phyloP scores from a whole-genome alignment of 2,329 filamentous ascomycete species.

The Lasiodiplodia sp. region DNA sequence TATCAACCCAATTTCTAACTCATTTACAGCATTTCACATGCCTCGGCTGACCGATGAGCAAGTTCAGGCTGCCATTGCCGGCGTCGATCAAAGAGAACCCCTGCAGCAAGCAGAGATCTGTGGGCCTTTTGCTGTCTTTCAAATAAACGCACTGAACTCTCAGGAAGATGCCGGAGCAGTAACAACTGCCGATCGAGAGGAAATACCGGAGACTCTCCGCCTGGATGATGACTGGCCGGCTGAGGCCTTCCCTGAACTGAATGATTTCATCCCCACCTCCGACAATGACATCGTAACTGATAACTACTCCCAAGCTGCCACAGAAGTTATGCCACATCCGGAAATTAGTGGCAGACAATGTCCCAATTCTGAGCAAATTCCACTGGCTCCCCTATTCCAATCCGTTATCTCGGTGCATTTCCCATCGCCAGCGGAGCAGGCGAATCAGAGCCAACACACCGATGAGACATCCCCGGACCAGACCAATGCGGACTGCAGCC shows the following conservation, averaged over 20 bases:
- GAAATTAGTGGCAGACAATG: too few relatives aligned
- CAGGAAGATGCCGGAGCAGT: too few relatives aligned
- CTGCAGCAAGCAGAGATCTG: not conserved
- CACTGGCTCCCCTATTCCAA: too few relatives aligned
- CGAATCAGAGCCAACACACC: too few relatives aligned
- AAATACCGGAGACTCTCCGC: not conserved
- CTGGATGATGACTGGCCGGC: too few relatives aligned
- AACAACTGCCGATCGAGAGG: not conserved
- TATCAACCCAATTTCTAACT: not conserved
- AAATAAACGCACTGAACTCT: not conserved
- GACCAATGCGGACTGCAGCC: not conserved
- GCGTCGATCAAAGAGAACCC: not conserved
- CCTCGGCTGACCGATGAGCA: not conserved
- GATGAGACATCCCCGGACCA: not conserved
- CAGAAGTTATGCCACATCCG: too few relatives aligned
- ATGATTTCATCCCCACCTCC: too few relatives aligned
- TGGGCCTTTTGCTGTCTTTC: not conserved
- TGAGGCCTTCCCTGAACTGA: too few relatives aligned
- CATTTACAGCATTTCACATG: not conserved
- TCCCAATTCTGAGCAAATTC: too few relatives aligned
- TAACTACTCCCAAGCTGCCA: too few relatives aligned
- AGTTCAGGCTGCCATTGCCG: not conserved
- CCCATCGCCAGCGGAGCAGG: not conserved
- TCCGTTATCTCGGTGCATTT: too few relatives aligned
- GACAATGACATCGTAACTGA: too few relatives aligned